These are phyloP conservation scores for Urtica urens DNA, from an alignment of 306 rosid genomes.

Conservation along the genomic window DNA sequence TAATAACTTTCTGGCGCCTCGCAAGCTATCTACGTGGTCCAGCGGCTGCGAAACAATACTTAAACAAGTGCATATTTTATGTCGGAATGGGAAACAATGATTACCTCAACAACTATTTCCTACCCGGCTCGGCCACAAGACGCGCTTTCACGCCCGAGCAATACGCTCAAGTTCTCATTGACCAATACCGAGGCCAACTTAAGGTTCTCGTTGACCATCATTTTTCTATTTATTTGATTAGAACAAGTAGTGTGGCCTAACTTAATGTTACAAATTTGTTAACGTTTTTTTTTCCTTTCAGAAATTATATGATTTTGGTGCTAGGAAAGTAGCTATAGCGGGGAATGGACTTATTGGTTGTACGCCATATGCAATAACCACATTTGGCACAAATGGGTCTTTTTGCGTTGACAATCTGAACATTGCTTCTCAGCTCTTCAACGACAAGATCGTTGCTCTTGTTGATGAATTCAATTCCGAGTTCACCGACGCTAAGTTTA, in stretches of 20 bases:
- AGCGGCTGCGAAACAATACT: slow-evolving; percentile 4
- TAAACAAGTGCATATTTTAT: slow-evolving; percentile 42
- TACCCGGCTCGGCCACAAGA: slow-evolving; percentile 23
- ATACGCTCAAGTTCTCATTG: slow-evolving; percentile 20
- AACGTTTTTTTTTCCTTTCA: not conserved
- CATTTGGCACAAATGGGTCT: slow-evolving; percentile 25
- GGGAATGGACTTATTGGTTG: slow-evolving; percentile 21
- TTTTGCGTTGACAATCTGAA: slow-evolving; percentile 31
- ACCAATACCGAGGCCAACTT: slow-evolving; percentile 19
- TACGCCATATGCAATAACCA: slow-evolving; percentile 21
- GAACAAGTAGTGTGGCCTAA: not conserved
- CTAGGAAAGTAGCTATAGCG: slow-evolving; percentile 38
- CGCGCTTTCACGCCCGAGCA: slow-evolving; percentile 3
- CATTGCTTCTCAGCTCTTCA: slow-evolving; percentile 27
- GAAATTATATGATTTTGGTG: slow-evolving; percentile 30
- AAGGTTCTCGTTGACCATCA: slow-evolving; percentile 17
- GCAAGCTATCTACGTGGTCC: slow-evolving; percentile 4
- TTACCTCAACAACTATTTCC: slow-evolving; percentile 52
- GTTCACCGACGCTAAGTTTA: slow-evolving; percentile 26
- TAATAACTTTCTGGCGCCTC: slow-evolving; percentile 15
- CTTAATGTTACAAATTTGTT: not conserved
- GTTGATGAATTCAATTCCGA: slow-evolving; percentile 27
- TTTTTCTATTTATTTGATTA: no score
- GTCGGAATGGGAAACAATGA: slow-evolving; percentile 52
- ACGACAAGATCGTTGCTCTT: slow-evolving; percentile 21